These are phyloP conservation scores for Pouteria glomerata DNA, from an alignment of 148 eudicot species.

Conservation along the genomic window DNA sequence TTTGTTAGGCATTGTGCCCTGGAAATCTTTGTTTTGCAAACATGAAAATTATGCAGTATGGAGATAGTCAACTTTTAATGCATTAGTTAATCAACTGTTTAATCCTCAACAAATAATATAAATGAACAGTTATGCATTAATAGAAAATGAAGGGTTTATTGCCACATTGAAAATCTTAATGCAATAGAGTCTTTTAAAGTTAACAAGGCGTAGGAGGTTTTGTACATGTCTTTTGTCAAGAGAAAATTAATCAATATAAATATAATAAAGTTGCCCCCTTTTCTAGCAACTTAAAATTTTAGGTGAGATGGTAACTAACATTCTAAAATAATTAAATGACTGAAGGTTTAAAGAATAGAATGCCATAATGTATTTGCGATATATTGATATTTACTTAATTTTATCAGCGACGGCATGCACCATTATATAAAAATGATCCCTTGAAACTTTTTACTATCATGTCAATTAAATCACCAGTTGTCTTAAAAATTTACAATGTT, in stretches of 20 bases:
- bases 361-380: background rate
- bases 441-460: background rate
- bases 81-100: background rate
- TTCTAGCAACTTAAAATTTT: too few species aligned
- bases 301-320: too few species aligned
- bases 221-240: too few species aligned
- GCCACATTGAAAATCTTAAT: background rate
- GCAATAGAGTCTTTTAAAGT: background rate
- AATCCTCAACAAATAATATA: constrained; percentile 2
- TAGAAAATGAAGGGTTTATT: background rate
- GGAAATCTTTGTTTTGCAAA: background rate
- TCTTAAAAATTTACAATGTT: too few species aligned
- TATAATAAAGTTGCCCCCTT: too few species aligned
- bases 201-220: too few species aligned
- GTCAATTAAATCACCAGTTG: too few species aligned
- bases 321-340: background rate
- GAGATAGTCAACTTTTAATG: background rate
- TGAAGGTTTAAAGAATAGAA: background rate
- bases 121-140: background rate
- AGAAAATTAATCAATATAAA: too few species aligned
- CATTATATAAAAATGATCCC: constrained; percentile 1
- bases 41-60: background rate
- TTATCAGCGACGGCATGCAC: background rate
- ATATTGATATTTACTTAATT: background rate
- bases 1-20: background rate